Evolutionary conservation across 208 protist genomes (phyloP).

Genomic region (Zelonia costaricensis): DNA sequence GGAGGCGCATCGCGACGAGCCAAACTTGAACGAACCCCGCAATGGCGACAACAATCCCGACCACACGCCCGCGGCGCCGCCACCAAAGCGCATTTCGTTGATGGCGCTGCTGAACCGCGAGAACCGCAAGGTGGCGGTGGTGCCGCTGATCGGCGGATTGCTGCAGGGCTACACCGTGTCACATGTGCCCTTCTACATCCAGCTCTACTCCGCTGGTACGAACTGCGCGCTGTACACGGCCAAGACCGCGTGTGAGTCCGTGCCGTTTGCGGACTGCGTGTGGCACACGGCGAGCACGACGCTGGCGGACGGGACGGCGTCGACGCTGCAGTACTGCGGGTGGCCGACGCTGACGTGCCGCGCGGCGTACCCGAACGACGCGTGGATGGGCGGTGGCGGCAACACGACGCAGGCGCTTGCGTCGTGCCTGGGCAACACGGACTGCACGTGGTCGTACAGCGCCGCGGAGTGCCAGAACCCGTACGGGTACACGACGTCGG

Average conservation of each 20-base stretch:
- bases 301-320: not conserved
- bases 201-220: constrained; percentile 52
- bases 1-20: too few species aligned
- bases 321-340: constrained; percentile 51
- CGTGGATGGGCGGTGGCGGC: not conserved
- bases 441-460: constrained; percentile 61
- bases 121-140: constrained; percentile 60
- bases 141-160: constrained; percentile 45
- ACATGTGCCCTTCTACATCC: constrained; percentile 73
- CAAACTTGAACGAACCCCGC: too few species aligned
- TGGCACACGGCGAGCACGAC: constrained; percentile 27
- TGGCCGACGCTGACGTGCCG: constrained; percentile 43
- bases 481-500: constrained; percentile 46
- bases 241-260: constrained; percentile 36
- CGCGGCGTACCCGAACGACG: constrained; percentile 8
- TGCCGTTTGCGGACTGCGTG: constrained; percentile 51
- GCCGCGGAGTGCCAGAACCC: constrained; percentile 51
- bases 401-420: not conserved
- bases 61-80: too few species aligned
- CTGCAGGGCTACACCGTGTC: constrained; percentile 79
- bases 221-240: constrained; percentile 54
- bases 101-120: too few species aligned
- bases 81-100: too few species aligned
- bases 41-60: too few species aligned
- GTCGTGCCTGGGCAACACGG: constrained; percentile 25